Evolutionary conservation across 2,329 filamentous ascomycete genomes (phyloP).

Genomic region (Sarocladium kiliense): DNA sequence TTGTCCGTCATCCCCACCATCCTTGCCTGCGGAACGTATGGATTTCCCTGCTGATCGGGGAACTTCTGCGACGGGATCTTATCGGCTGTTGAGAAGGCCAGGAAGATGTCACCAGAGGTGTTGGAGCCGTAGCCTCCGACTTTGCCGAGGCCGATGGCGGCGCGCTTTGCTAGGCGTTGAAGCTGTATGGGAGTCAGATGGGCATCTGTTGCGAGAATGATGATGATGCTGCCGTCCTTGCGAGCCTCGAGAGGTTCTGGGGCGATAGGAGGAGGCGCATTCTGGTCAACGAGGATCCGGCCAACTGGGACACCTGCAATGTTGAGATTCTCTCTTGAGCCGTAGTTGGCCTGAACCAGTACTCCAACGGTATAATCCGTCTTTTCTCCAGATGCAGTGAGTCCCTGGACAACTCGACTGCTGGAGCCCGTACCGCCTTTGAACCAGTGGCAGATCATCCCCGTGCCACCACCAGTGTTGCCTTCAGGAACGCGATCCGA

Average conservation of each 20-base stretch:
- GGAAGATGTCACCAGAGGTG: conserved; percentile 57
- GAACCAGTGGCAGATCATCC: conserved; percentile 59
- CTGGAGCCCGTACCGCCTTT: conserved; percentile 60
- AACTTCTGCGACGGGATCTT: conserved; percentile 34
- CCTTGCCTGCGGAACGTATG: conserved; percentile 36
- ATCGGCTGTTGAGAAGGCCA: conserved; percentile 57
- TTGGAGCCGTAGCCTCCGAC: conserved; percentile 57
- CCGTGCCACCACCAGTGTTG: conserved; percentile 57
- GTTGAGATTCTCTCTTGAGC: conserved; percentile 46
- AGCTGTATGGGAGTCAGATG: conserved; percentile 53
- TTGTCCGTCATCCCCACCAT: conserved; percentile 47
- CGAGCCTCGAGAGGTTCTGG: conserved; percentile 12
- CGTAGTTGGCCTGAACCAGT: conserved; percentile 60
- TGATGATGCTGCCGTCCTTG: conserved; percentile 43
- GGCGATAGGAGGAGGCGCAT: conserved; percentile 20
- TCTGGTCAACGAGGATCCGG: conserved; percentile 38
- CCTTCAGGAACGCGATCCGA: conserved; percentile 50
- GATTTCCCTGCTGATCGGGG: conserved; percentile 21
- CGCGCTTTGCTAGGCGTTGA: conserved; percentile 51
- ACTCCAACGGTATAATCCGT: conserved; percentile 51
- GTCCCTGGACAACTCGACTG: conserved; percentile 43
- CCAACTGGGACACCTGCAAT: conserved; percentile 57
- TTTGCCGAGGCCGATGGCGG: conserved; percentile 51
- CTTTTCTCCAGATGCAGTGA: conserved; percentile 12
- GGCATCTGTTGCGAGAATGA: conserved; percentile 55